Percentiles rank a stretch among this genome's conserved stretches.
Conservation (phyloP, 768 basidiomycete genomes). For the Royoungia palumana region DNA sequence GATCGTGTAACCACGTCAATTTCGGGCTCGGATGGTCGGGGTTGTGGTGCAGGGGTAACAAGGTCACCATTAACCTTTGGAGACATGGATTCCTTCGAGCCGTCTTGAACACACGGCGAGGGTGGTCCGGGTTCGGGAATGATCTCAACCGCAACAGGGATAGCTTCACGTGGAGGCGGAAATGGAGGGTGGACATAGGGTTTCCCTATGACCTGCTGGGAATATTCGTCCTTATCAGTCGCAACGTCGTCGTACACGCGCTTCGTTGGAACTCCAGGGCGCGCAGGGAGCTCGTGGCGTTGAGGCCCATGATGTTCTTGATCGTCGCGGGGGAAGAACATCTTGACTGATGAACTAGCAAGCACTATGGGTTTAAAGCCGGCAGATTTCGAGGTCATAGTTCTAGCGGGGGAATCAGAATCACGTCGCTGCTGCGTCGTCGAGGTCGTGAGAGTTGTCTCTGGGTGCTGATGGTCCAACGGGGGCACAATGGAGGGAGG, state of each 20-base stretch:
- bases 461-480: slow-evolving; percentile 15
- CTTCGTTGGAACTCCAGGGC: slow-evolving; percentile 27
- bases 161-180: slow-evolving; percentile 8
- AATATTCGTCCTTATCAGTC: slow-evolving; percentile 20
- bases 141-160: slow-evolving; percentile 5
- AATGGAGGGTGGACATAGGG: background rate
- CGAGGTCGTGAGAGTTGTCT: slow-evolving; percentile 8
- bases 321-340: slow-evolving; percentile 82
- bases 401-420: slow-evolving; percentile 17
- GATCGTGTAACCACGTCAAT: slow-evolving; percentile 26
- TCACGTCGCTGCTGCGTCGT: slow-evolving; percentile 15
- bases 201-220: slow-evolving; percentile 4
- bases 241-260: slow-evolving; percentile 23
- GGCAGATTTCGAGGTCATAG: slow-evolving; percentile 34
- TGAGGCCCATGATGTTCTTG: slow-evolving; percentile 44
- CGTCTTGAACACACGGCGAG: slow-evolving; percentile 20
- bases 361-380: slow-evolving; percentile 70
- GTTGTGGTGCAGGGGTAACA: slow-evolving; percentile 17
- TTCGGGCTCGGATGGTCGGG: slow-evolving; percentile 22
- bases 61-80: slow-evolving; percentile 27
- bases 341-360: slow-evolving; percentile 54
- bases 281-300: slow-evolving; percentile 14
- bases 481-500: slow-evolving; percentile 28
- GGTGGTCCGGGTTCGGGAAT: slow-evolving; percentile 12
- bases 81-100: slow-evolving; percentile 17